Percentiles rank a stretch among this genome's conserved stretches.
phyloP scores from a whole-genome alignment of 148 eudicot genomes.

The Tetragonia tetragonoides region DNA sequence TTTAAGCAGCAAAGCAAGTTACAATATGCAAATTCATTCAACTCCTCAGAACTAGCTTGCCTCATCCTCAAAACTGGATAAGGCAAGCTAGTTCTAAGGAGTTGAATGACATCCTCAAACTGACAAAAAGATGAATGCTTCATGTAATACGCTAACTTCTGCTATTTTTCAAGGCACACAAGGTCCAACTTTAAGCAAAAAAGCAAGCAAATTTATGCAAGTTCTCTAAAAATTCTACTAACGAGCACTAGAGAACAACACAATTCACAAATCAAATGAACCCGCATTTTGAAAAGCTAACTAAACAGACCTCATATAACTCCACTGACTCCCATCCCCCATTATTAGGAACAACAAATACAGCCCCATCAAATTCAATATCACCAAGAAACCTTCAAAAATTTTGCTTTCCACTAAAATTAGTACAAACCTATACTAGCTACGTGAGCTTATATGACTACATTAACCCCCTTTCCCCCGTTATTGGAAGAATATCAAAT shows the following conservation, averaged over 20 bases:
- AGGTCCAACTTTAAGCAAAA: neutral
- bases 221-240: neutral
- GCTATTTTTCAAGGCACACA: neutral
- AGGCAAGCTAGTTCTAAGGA: no score
- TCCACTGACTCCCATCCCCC: neutral
- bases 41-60: neutral
- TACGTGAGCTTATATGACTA: neutral
- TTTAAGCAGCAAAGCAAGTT: neutral
- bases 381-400: neutral
- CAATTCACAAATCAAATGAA: neutral
- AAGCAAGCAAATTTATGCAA: neutral
- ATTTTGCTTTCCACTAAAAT: neutral
- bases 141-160: neutral
- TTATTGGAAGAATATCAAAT: no score
- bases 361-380: neutral
- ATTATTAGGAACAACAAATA: neutral
- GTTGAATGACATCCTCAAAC: neutral
- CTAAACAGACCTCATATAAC: neutral
- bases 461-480: no score
- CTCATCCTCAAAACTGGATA: no score
- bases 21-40: neutral
- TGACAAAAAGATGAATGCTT: neutral
- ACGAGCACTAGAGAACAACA: neutral
- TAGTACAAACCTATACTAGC: conserved; percentile 60
- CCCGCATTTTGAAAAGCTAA: neutral